Conservation (phyloP, 805 yeast species). For the Martiniozyma abietophila region DNA sequence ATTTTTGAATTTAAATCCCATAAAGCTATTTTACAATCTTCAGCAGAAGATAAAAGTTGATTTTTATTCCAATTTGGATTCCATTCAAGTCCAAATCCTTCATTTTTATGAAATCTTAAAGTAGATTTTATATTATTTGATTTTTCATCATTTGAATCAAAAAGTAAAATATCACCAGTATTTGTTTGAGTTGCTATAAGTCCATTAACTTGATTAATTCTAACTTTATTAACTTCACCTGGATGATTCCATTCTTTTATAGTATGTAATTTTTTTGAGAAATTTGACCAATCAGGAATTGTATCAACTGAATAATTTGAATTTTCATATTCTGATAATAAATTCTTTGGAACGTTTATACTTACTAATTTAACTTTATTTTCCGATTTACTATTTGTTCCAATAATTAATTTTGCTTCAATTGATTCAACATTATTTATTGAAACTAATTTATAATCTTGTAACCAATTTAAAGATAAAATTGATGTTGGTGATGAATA, state of each 20-base stretch:
- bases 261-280: conserved; percentile 33
- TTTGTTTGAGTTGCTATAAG: conserved; percentile 48
- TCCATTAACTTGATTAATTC: conserved; percentile 40
- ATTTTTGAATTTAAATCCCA: conserved; percentile 45
- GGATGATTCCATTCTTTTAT: conserved; percentile 48
- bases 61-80: conserved; percentile 27
- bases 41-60: conserved; percentile 52
- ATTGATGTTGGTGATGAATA: conserved; percentile 64
- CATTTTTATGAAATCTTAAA: conserved; percentile 48
- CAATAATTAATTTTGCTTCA: conserved; percentile 31
- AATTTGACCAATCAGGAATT: conserved; percentile 15
- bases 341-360: conserved; percentile 40
- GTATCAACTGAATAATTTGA: conserved; percentile 5
- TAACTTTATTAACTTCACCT: conserved; percentile 57
- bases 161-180: conserved; percentile 40
- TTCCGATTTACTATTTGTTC: conserved; percentile 36
- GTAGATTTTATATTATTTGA: conserved; percentile 15
- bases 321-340: conserved; percentile 26
- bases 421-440: conserved; percentile 9
- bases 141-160: conserved; percentile 22
- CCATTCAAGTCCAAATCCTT: conserved; percentile 74
- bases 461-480: conserved; percentile 60
- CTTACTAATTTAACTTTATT: conserved; percentile 39
- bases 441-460: conserved; percentile 25
- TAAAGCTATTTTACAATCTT: conserved; percentile 56